Base-by-base conservation (phyloP, 75 land plant genomes). In the Pinus tabuliformis region DNA sequence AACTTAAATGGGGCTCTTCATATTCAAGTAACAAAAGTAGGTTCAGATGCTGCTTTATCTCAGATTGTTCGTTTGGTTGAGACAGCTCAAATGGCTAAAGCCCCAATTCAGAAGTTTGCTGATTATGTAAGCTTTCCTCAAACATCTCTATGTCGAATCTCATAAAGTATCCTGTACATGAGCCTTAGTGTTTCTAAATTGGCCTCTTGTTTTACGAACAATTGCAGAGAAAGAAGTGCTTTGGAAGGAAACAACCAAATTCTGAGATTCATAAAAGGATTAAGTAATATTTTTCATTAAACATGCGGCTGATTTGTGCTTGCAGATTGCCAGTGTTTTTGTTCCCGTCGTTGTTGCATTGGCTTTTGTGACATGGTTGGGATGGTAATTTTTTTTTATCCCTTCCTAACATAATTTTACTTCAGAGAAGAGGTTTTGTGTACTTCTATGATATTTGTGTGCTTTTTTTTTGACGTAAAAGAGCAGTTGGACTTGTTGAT, bases 31-130 rank as follows among this genome's bases (percentile, higher is more conserved):
- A 96, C 99, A 56, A 97, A 85, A 79, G 99, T 96, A 49, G 99
- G 99, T 16, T 90, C 99, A 39, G 99, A 96, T 76, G 94, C 92
- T 73, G 95, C 99, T 21, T 78, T 96, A 12, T 88, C 97, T 9
- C 97, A 94, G 76, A 96, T 96, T 72, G 97, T 96, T 66, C 91
- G 93, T 57, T 80, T 96, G 14, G 99, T 96, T 59, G 99, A 96
- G 86, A 85, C 97, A 68, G 99, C 99, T 74, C 99, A 96, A 79
- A 91, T 96, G 87, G 91, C 97, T 24, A 92, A 89, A 84, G 99
- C 99, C 59, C 99, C 99, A 16, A 88, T 91, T 3, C 99, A 96
- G 72, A 94, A 91, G 70, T 81, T 91, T 79, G 99, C 99, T 56
- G 99, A 96, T 42, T 68, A 68, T 68, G 72, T 68, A 42, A 68